Percentiles rank a stretch among this genome's conserved stretches.
Evolutionary conservation across 2,329 filamentous ascomycete species (phyloP).

Genomic region (Aspergillus sp.): DNA sequence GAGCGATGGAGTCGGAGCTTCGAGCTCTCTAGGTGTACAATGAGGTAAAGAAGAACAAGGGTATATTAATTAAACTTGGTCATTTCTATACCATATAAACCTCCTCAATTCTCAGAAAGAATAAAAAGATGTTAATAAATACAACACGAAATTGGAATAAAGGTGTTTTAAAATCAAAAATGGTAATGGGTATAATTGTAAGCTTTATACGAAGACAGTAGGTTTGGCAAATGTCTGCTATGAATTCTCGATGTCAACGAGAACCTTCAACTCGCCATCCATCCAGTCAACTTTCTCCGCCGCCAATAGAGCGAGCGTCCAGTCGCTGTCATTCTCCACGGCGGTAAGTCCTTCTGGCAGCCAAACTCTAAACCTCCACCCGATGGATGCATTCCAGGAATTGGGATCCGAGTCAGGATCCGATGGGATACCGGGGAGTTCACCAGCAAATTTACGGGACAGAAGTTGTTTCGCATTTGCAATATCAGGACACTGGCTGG

Average conservation of each 20-base stretch:
- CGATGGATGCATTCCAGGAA: constrained; percentile 18
- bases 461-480: constrained; percentile 33
- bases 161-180: too few relatives aligned
- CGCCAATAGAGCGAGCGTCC: constrained; percentile 45
- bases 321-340: constrained; percentile 43
- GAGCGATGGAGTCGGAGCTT: not conserved
- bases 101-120: too few relatives aligned
- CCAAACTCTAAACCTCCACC: constrained; percentile 42
- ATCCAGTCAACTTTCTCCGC: constrained; percentile 48
- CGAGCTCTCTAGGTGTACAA: not conserved
- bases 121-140: not conserved
- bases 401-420: constrained; percentile 20
- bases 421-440: constrained; percentile 28
- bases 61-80: not conserved
- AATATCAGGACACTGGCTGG: constrained; percentile 36
- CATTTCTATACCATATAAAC: too few relatives aligned
- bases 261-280: constrained; percentile 45
- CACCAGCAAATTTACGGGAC: constrained; percentile 31
- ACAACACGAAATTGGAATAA: not conserved
- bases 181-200: constrained; percentile 1
- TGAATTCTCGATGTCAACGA: constrained; percentile 36
- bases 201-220: not conserved
- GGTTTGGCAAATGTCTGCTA: not conserved
- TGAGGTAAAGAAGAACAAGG: not conserved
- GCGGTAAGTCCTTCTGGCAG: constrained; percentile 43